These are phyloP conservation scores for Pseudophaeomoniella oleicola DNA, from an alignment of 2,329 filamentous ascomycete species.

Conservation along the genomic window DNA sequence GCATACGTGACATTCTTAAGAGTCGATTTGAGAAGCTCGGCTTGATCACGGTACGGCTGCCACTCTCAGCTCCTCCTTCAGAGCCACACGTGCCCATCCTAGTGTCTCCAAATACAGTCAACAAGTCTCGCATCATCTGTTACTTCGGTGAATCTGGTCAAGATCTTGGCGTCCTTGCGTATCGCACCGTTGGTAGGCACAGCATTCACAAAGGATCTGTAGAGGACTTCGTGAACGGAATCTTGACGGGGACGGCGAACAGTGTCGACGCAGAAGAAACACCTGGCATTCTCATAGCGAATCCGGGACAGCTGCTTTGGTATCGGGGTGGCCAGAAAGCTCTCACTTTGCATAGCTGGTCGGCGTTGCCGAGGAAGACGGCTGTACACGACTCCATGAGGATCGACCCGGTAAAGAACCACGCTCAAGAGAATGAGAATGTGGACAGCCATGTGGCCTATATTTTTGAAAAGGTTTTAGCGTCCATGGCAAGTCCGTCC, in stretches of 20 bases:
- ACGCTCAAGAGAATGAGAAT: slow-evolving; percentile 44
- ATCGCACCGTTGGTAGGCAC: slow-evolving; percentile 48
- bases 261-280: slow-evolving; percentile 6
- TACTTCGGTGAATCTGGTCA: slow-evolving; percentile 59
- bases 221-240: slow-evolving; percentile 43
- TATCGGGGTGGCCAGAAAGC: slow-evolving; percentile 48
- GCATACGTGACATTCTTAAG: slow-evolving; percentile 45
- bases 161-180: slow-evolving; percentile 61
- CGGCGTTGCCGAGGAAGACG: slow-evolving; percentile 45
- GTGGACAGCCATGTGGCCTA: slow-evolving; percentile 48
- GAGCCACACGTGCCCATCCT: slow-evolving; percentile 58
- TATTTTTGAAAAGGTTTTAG: slow-evolving; percentile 51
- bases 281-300: slow-evolving; percentile 58
- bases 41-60: slow-evolving; percentile 47
- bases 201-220: slow-evolving; percentile 59
- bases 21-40: slow-evolving; percentile 47
- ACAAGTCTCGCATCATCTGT: slow-evolving; percentile 51
- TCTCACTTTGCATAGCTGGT: slow-evolving; percentile 45
- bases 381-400: slow-evolving; percentile 42
- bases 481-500: slow-evolving; percentile 25
- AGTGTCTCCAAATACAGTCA: slow-evolving; percentile 38
- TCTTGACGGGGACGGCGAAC: slow-evolving; percentile 18
- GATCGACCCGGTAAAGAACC: slow-evolving; percentile 43
- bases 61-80: slow-evolving; percentile 26
- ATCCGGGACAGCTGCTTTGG: slow-evolving; percentile 65